Conservation (phyloP, 768 basidiomycete genomes). For the Neoboletus magnificus region DNA sequence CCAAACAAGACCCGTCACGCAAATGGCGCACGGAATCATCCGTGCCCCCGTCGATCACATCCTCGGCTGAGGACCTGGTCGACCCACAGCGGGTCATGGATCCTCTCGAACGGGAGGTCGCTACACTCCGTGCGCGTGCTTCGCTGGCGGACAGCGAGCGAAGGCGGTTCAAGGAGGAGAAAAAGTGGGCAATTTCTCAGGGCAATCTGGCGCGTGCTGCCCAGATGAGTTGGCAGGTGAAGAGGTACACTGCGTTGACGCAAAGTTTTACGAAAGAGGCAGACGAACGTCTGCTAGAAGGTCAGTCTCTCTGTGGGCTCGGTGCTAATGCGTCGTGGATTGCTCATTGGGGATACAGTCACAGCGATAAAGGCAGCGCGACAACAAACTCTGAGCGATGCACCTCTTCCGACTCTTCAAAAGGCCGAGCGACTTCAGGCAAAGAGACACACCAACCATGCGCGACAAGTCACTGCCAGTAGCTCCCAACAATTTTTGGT, state of each 20-base stretch:
- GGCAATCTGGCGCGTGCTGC: constrained; percentile 71
- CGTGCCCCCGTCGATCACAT: constrained; percentile 54
- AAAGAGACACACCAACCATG: constrained; percentile 30
- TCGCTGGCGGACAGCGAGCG: constrained; percentile 81
- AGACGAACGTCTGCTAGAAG: constrained; percentile 62
- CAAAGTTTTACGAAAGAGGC: constrained; percentile 80
- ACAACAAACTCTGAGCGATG: constrained; percentile 11
- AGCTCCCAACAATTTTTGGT: constrained; percentile 26
- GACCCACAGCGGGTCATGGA: constrained; percentile 57
- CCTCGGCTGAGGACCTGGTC: constrained; percentile 63
- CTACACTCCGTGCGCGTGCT: constrained; percentile 69
- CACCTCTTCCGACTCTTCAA: constrained; percentile 19
- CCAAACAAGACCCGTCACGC: constrained; percentile 27
- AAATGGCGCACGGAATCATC: constrained; percentile 36
- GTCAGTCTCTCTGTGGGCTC: constrained; percentile 34
- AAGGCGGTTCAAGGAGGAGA: constrained; percentile 81
- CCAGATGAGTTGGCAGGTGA: constrained; percentile 83
- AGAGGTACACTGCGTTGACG: constrained; percentile 74
- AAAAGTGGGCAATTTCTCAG: constrained; percentile 81
- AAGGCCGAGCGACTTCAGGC: constrained; percentile 19
- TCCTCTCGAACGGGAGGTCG: constrained; percentile 71
- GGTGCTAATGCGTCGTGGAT: background rate
- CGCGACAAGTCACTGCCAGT: constrained; percentile 13
- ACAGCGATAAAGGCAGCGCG: constrained; percentile 25
- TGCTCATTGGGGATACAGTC: constrained; percentile 19